Base-by-base conservation (phyloP, 495 filamentous ascomycete genomes). In the Amorphotheca resinae region DNA sequence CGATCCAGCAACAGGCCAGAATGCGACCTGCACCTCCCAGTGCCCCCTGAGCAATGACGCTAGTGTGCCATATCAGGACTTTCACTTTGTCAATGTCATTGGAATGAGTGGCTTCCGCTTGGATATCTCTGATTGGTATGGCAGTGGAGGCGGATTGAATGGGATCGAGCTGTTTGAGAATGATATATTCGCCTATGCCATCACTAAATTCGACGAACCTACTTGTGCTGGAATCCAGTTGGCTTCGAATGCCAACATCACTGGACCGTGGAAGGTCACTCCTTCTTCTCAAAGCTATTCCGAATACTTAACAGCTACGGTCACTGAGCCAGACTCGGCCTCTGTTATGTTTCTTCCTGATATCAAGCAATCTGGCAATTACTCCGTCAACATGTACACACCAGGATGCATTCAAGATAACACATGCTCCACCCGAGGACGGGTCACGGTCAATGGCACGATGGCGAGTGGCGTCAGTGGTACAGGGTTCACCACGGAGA, bases 81-180 rank as follows among this genome's bases (percentile, higher is more conserved):
- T 96, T 59, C 67, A 70, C 34, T 91, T 99, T 51, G 83, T 91
- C 28, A 93, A 95, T 57, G 58, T 56, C 4, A 74, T 96, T 46
- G 87, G 84, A 30, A 95, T 95, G 88, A 77, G 76, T 51, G 73
- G 69, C n/a, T 86, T 99, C 56, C 72, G 79, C 47, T 72, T 99
- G 35, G 84, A 95, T 53, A 77, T 99, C 39, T 77, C 78, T 16
- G 79, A 65, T 25, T 95, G 77, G 70, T 95, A 94, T 58, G 91
- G 93, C 36, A 61, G 59, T 44, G 91, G 91, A 41, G 93, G 80
- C 41, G 91, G 91, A 21, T 63, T 99, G 25, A 73, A 84, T 59
- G 87, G 89, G 5, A 80, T 99, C 39, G 76, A 96, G 62, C 60
- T 99, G n/a, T 94, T 85, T 56, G 74, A 86, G 55, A 74, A 95